Base-by-base conservation (phyloP, 257 asterid species). In the Scutellaria minor region DNA sequence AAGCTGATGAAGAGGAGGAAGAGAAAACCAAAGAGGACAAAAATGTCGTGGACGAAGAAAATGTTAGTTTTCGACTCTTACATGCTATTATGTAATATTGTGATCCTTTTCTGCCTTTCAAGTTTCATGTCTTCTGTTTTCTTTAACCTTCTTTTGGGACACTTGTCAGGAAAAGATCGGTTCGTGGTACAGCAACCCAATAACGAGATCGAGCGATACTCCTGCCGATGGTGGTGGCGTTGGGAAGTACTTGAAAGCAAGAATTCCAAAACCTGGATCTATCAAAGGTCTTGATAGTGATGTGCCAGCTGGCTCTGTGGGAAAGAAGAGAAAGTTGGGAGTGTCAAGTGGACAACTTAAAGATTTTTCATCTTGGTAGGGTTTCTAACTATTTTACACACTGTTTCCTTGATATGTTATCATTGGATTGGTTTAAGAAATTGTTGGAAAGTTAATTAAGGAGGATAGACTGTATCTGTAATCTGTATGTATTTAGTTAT, bases 141-240 rank as follows among this genome's bases (percentile, higher is more conserved):
- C 35, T 13, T 46, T 67, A 65, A 54, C 75, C 47, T 64, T 39
- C 10, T 35, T 72, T 56, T 42, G 41, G 40, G 48, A 66, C 40
- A 71, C 35, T 48, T 73, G 75, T 76, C 93, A 91, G 99, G 98
- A 91, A 55, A 88, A 88, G 85, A 78, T 88, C 35, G 99, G 99
- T 18, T 95, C 97, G 13, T 95, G 99, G 98, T 94, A 75, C 82
- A 95, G 96, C 89, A 92, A 87, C 70, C 98, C 98, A 6, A 88
- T 83, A 40, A 84, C 87, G 2, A 79, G 83, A n/a, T 41, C 78
- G 11, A 47, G 82, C 71, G 96, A 84, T 47, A 72, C 75, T 72
- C 85, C 82, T 75, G 80, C 83, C 10, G 77, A 41, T 37, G 93
- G 90, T 22, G 82, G 80, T 74, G 96, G 97, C 39, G 90, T 90